Evolutionary conservation across 2,329 filamentous ascomycete genomes (phyloP).

Genomic region (Pestalotiopsis sp.): DNA sequence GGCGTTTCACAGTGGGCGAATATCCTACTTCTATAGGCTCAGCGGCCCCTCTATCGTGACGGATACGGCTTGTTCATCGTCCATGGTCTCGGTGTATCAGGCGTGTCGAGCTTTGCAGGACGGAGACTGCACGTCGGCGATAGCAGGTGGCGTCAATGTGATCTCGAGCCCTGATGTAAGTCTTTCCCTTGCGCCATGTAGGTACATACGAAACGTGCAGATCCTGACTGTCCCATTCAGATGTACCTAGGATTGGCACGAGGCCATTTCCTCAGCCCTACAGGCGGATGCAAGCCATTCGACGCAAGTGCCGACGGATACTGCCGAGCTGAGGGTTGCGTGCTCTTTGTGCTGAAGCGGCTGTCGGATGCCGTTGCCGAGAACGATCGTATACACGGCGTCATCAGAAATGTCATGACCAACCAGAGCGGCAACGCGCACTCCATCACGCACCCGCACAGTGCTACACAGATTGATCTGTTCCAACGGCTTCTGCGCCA

Average conservation of each 20-base stretch:
- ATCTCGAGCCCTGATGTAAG: conserved; percentile 30
- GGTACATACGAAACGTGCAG: conserved; percentile 16
- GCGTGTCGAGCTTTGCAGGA: conserved; percentile 33
- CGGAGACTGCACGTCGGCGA: conserved; percentile 35
- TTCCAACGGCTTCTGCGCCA: conserved; percentile 29
- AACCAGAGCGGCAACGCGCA: conserved; percentile 37
- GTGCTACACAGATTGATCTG: conserved; percentile 29
- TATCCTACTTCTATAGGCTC: conserved; percentile 40
- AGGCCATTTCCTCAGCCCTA: conserved; percentile 44
- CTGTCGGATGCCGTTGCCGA: conserved; percentile 53
- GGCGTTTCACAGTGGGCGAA: conserved; percentile 34
- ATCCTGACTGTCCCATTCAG: neutral
- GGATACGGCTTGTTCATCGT: conserved; percentile 42
- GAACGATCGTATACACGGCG: conserved; percentile 50
- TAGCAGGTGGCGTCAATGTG: conserved; percentile 44
- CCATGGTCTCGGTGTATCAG: conserved; percentile 35
- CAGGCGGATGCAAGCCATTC: conserved; percentile 51
- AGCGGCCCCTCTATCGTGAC: conserved; percentile 35
- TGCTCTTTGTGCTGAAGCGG: conserved; percentile 51
- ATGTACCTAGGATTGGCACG: conserved; percentile 23
- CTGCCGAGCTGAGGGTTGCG: conserved; percentile 54
- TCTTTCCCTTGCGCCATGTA: conserved; percentile 13
- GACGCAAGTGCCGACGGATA: conserved; percentile 55
- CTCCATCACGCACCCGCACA: conserved; percentile 31
- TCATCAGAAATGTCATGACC: conserved; percentile 38